Conservation (phyloP, 192 early-diverging fungal species). For the Coemansia sp. region DNA sequence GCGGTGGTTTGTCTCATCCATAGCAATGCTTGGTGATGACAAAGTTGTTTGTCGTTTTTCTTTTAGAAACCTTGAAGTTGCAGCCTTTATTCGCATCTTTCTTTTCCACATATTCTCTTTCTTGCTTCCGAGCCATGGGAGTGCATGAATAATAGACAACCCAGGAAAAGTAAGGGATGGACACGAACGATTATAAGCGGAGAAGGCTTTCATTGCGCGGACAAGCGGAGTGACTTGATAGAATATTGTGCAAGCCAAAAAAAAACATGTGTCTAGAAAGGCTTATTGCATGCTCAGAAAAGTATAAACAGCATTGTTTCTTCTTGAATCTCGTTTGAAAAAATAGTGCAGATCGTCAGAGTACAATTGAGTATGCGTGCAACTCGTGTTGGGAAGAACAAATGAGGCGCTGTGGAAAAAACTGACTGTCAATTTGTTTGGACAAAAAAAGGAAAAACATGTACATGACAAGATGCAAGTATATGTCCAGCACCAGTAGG, state of each 20-base stretch:
- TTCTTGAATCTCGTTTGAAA: background rate
- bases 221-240: background rate
- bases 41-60: background rate
- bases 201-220: background rate
- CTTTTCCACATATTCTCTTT: background rate
- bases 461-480: background rate
- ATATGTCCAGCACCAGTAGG: background rate
- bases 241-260: background rate
- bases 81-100: background rate
- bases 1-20: background rate
- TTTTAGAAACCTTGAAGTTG: background rate
- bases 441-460: background rate
- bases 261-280: background rate
- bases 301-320: constrained; percentile 3
- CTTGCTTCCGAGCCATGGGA: background rate
- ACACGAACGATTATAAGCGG: background rate
- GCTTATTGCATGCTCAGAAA: background rate
- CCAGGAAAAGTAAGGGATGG: too few species aligned
- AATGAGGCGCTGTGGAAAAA: background rate
- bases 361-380: constrained; percentile 8
- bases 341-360: constrained; percentile 10
- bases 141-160: background rate
- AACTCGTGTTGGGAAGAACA: background rate
- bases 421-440: background rate
- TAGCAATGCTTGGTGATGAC: background rate